Percentiles rank a stretch among this genome's conserved stretches.
phyloP scores from a whole-genome alignment of 75 land plant species.

The Larix kaempferi region DNA sequence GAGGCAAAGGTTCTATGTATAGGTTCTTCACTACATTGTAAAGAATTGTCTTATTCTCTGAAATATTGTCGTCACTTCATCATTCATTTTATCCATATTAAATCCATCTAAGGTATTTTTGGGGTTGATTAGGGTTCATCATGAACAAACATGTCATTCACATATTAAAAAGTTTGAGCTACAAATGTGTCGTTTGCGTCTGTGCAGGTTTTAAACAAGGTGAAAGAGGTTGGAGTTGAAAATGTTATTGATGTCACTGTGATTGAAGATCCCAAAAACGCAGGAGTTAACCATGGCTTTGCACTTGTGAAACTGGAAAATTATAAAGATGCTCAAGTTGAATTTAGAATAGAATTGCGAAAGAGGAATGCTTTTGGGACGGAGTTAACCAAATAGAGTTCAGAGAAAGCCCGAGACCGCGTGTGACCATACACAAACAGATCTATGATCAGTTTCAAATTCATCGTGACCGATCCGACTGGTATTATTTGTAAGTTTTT shows the following conservation, averaged over 20 bases:
- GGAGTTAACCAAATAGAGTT: too few species aligned
- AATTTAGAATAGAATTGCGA: conserved; percentile 26
- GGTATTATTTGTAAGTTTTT: too few species aligned
- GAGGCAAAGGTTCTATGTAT: neutral
- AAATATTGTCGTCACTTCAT: neutral
- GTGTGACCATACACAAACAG: too few species aligned
- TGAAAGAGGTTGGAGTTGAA: conserved; percentile 38
- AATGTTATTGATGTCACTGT: conserved; percentile 41
- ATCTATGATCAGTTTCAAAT: too few species aligned
- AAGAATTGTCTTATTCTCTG: too few species aligned
- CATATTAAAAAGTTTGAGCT: neutral
- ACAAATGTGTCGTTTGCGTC: neutral
- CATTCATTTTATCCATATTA: neutral
- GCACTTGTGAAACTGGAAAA: conserved; percentile 41
- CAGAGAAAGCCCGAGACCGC: too few species aligned
- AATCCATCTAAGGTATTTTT: neutral
- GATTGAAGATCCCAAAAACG: conserved; percentile 27
- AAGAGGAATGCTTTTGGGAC: conserved; percentile 39
- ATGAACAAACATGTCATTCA: too few species aligned
- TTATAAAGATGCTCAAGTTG: conserved; percentile 40
- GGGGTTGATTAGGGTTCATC: too few species aligned
- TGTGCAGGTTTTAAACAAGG: conserved; percentile 33
- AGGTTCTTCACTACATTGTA: neutral
- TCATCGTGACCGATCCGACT: too few species aligned
- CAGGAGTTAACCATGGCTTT: conserved; percentile 42